Conservation (phyloP, 176 grass and related monocot genomes). For the Aegilops sharonensis region DNA sequence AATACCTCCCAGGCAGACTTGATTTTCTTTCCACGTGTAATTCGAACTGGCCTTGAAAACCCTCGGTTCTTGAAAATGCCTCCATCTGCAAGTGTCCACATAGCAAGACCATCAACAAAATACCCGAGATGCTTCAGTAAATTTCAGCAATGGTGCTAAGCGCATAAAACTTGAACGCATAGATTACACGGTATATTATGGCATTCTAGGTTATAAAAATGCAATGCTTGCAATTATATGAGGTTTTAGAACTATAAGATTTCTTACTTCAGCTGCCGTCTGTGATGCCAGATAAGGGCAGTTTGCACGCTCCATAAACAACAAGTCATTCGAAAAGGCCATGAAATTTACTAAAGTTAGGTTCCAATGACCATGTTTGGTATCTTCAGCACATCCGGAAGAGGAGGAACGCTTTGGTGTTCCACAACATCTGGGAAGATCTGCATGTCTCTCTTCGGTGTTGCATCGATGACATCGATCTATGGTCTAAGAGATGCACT, state of each 20-base stretch:
- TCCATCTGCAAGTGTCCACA: constrained; percentile 57
- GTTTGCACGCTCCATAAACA: not conserved
- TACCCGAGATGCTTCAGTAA: not conserved
- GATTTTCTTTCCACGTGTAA: constrained; percentile 78
- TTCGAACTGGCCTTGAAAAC: constrained; percentile 74
- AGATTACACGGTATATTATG: not conserved
- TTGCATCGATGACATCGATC: no score
- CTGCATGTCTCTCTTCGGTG: no score
- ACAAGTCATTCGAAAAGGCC: not conserved
- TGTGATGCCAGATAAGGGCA: constrained; percentile 67
- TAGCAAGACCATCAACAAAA: constrained; percentile 1
- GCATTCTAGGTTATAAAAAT: not conserved
- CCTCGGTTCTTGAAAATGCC: constrained; percentile 59
- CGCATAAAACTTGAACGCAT: not conserved
- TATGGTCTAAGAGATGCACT: no score
- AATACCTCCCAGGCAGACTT: constrained; percentile 55
- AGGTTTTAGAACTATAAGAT: constrained; percentile 2
- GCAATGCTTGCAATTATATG: not conserved
- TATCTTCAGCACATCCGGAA: no score
- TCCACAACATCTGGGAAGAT: no score
- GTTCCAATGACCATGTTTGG: not conserved
- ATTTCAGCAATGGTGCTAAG: not conserved
- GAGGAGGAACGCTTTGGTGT: no score
- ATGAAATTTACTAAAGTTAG: not conserved
- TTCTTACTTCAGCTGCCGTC: constrained; percentile 73